Evolutionary conservation across 2,329 filamentous ascomycete genomes (phyloP).

Genomic region (Pseudogymnoascus sp.): DNA sequence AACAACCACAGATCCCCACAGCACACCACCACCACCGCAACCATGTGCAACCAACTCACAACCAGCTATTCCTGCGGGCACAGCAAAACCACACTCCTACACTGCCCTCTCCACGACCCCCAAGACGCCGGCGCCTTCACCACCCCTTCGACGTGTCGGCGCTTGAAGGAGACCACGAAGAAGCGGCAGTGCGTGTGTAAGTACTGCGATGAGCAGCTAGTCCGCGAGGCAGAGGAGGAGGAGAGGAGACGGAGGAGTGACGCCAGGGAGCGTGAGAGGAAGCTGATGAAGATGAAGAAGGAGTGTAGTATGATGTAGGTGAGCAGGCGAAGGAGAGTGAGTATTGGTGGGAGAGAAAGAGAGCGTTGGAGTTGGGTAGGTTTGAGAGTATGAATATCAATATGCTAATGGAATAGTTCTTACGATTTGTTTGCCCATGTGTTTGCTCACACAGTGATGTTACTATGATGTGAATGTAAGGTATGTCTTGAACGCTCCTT

Average conservation of each 20-base stretch:
- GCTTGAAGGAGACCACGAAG: neutral
- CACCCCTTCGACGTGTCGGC: neutral
- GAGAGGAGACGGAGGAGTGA: neutral
- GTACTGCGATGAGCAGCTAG: neutral
- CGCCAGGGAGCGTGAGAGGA: neutral
- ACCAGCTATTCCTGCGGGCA: neutral
- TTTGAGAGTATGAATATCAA: constrained; percentile 13
- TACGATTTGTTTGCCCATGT: neutral
- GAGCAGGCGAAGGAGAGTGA: neutral
- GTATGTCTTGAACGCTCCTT: neutral
- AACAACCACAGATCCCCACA: neutral
- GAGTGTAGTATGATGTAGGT: neutral
- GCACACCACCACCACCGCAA: neutral
- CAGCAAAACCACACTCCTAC: neutral
- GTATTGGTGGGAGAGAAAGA: neutral
- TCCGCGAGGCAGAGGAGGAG: neutral
- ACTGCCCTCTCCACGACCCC: neutral
- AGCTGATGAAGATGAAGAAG: neutral
- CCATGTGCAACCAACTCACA: neutral
- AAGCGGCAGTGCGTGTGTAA: neutral
- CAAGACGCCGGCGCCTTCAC: neutral
- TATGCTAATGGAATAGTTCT: neutral
- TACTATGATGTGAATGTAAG: neutral
- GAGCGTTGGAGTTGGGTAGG: constrained; percentile 19
- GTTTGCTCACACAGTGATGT: neutral